These are phyloP conservation scores for Fusarium virguliforme DNA, from an alignment of 2,329 filamentous ascomycete species.

Conservation along the genomic window DNA sequence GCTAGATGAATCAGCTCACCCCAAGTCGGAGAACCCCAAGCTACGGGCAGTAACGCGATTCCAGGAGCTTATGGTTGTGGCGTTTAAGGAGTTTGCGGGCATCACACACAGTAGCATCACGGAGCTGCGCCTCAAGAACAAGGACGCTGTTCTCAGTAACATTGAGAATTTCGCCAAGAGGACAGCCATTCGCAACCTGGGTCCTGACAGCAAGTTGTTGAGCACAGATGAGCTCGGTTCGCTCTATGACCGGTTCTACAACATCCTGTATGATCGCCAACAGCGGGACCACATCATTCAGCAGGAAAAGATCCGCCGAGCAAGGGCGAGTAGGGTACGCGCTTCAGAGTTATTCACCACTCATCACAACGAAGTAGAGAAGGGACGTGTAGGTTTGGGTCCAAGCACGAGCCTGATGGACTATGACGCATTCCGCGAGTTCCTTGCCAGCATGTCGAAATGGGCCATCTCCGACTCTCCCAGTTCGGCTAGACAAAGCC, in stretches of 20 bases:
- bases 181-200: conserved; percentile 95
- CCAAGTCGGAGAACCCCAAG: conserved; percentile 95
- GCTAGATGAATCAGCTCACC: conserved; percentile 95
- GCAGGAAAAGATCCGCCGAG: conserved; percentile 79
- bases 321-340: conserved; percentile 70
- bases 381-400: conserved; percentile 88
- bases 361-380: conserved; percentile 74
- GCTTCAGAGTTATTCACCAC: conserved; percentile 59
- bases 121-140: conserved; percentile 91
- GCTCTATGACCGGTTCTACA: conserved; percentile 95
- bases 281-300: conserved; percentile 84
- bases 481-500: conserved; percentile 63
- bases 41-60: conserved; percentile 94
- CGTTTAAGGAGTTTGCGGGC: conserved; percentile 96
- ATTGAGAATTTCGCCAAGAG: conserved; percentile 98
- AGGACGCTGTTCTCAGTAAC: conserved; percentile 92
- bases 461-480: conserved; percentile 95
- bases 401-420: conserved; percentile 96
- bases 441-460: conserved; percentile 88
- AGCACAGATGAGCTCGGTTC: conserved; percentile 88
- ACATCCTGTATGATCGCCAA: conserved; percentile 90
- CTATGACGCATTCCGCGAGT: conserved; percentile 95
- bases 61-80: conserved; percentile 98
- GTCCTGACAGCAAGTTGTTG: conserved; percentile 94
- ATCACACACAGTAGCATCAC: conserved; percentile 95